These are phyloP conservation scores for Rubia yunnanensis DNA, from an alignment of 257 asterid genomes.

Conservation along the genomic window DNA sequence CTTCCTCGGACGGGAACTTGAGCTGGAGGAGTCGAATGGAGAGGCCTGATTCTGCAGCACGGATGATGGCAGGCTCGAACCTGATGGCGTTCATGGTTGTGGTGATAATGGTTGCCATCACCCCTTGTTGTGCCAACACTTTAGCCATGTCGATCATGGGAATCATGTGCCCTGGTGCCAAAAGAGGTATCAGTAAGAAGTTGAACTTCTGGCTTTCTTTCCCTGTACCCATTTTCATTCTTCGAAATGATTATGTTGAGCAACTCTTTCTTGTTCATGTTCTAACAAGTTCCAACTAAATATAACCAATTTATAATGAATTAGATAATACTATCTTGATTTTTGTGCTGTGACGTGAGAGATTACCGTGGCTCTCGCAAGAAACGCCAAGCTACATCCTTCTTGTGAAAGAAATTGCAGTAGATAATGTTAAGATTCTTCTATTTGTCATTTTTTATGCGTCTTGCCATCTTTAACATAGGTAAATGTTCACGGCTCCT, in stretches of 20 bases:
- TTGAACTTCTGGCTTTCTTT: slow-evolving; percentile 2
- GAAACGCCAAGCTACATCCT: background rate
- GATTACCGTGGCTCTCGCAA: background rate
- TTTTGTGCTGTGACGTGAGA: too few species aligned
- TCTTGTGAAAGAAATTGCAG: background rate
- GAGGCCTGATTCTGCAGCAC: slow-evolving; percentile 28
- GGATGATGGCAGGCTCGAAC: slow-evolving; percentile 18
- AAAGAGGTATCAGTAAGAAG: slow-evolving; percentile 36
- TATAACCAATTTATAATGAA: too few species aligned
- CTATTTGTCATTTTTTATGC: background rate
- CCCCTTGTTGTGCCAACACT: slow-evolving; percentile 24
- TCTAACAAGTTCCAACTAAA: too few species aligned
- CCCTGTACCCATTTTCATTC: background rate
- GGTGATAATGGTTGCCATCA: slow-evolving; percentile 29
- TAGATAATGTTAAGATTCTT: background rate
- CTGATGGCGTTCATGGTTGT: slow-evolving; percentile 35
- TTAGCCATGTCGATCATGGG: slow-evolving; percentile 49
- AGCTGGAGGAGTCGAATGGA: slow-evolving; percentile 21
- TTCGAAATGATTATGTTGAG: background rate
- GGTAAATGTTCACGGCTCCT: background rate
- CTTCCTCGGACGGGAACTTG: slow-evolving; percentile 34
- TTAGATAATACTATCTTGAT: background rate
- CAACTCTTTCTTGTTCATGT: too few species aligned
- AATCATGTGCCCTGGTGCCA: slow-evolving; percentile 48
- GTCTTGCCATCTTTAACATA: background rate